Evolutionary conservation across 495 filamentous ascomycete species (phyloP).

Genomic region (Oleoguttula mirabilis): DNA sequence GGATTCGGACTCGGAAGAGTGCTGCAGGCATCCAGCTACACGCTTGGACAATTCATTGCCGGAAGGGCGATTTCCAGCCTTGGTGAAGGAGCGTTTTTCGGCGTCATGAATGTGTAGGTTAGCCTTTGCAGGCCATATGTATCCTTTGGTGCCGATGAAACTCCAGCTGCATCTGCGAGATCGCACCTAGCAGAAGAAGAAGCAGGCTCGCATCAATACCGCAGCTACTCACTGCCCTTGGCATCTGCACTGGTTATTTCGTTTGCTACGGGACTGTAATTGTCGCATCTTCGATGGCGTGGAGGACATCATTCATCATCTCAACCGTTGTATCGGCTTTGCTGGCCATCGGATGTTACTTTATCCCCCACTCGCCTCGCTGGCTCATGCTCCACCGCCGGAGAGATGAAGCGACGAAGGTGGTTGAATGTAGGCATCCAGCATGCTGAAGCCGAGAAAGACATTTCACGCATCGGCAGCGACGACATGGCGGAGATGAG

Average conservation of each 20-base stretch:
- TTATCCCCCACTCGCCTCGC: conserved; percentile 37
- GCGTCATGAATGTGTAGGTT: conserved; percentile 17
- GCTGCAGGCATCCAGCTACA: conserved; percentile 12
- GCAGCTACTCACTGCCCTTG: conserved; percentile 16
- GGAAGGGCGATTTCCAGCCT: conserved; percentile 18
- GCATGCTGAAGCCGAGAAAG: conserved; percentile 28
- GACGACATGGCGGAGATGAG: conserved; percentile 1
- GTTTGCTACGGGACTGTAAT: conserved; percentile 21
- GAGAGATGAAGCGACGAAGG: conserved; percentile 27
- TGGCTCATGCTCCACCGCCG: conserved; percentile 37
- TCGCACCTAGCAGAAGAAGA: conserved; percentile 17
- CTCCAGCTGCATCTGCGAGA: conserved; percentile 21
- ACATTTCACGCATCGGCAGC: conserved; percentile 11
- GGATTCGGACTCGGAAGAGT: conserved; percentile 16
- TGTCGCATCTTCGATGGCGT: conserved; percentile 19
- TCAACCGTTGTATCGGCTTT: conserved; percentile 4
- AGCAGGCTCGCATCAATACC: conserved; percentile 19
- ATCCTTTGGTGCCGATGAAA: not conserved
- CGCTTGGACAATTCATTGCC: conserved; percentile 16
- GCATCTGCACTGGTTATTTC: conserved; percentile 22
- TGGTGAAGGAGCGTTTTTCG: conserved; percentile 19
- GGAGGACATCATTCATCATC: conserved; percentile 23
- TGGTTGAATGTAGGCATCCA: conserved; percentile 17
- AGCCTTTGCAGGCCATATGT: no score
- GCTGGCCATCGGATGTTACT: conserved; percentile 10